Percentiles rank a stretch among this genome's conserved stretches.
Evolutionary conservation across 1,284 basidiomycete genomes (phyloP).

Genomic region (Cystobasidiaceae sp.): DNA sequence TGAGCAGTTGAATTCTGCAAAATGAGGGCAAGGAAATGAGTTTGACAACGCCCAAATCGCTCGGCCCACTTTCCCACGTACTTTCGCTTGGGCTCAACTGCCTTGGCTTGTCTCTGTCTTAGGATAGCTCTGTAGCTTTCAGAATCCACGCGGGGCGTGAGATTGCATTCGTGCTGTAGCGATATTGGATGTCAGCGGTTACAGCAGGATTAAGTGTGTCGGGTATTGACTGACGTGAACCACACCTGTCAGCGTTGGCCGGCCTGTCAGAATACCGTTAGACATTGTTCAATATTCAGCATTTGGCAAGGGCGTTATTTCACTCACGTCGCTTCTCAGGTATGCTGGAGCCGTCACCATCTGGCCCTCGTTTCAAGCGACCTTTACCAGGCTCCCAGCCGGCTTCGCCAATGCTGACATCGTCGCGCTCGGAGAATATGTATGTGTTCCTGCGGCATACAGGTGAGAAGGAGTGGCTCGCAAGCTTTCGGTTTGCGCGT

Average conservation of each 20-base stretch:
- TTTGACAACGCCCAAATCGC: no score
- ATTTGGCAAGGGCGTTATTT: background rate
- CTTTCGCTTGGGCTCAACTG: conserved; percentile 45
- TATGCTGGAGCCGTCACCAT: conserved; percentile 25
- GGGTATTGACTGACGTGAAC: background rate
- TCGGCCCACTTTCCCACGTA: no score
- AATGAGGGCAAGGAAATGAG: background rate
- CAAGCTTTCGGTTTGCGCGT: background rate
- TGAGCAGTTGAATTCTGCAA: conserved; percentile 6
- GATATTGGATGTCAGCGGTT: background rate
- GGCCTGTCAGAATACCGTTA: background rate
- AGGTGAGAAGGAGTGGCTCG: background rate
- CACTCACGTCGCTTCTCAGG: conserved; percentile 37
- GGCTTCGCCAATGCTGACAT: conserved; percentile 37
- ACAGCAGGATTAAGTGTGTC: background rate
- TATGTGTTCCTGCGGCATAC: conserved; percentile 37
- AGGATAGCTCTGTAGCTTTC: conserved; percentile 48
- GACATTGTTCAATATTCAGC: background rate
- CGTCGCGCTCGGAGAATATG: conserved; percentile 43
- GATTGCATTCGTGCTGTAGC: conserved; percentile 41
- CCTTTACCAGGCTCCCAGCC: conserved; percentile 30
- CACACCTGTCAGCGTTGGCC: background rate
- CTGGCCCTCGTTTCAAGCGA: conserved; percentile 19
- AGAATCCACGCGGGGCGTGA: conserved; percentile 38
- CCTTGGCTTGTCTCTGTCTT: conserved; percentile 46